Evolutionary conservation across 805 yeast species (phyloP).

Genomic region (Candida nitratophila): DNA sequence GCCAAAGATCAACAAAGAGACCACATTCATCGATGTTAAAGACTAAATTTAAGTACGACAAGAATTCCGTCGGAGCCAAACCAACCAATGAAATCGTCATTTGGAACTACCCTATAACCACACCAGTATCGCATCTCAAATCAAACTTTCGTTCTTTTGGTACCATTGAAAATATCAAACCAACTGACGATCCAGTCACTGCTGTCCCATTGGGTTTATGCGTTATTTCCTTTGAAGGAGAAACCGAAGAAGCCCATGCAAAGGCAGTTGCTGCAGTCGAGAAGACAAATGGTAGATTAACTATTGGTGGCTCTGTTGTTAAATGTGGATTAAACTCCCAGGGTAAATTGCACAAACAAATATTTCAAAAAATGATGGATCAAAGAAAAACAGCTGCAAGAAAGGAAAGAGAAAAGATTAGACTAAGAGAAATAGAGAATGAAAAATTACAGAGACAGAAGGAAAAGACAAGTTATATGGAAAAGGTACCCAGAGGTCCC

Average conservation of each 20-base stretch:
- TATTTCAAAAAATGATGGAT: constrained; percentile 21
- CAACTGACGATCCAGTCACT: constrained; percentile 61
- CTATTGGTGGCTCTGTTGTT: constrained; percentile 46
- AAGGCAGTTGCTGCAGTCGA: constrained; percentile 39
- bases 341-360: constrained; percentile 29
- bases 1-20: constrained; percentile 13
- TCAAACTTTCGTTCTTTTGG: constrained; percentile 62
- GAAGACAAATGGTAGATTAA: constrained; percentile 32
- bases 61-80: constrained; percentile 65
- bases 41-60: constrained; percentile 47
- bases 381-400: constrained; percentile 32
- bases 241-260: constrained; percentile 38
- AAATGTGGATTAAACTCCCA: constrained; percentile 45
- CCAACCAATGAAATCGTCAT: constrained; percentile 67
- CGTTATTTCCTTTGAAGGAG: constrained; percentile 54
- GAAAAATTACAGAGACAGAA: constrained; percentile 9
- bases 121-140: constrained; percentile 36
- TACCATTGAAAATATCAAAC: constrained; percentile 47
- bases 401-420: constrained; percentile 24
- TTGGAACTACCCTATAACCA: constrained; percentile 54
- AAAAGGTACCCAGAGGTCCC: constrained; percentile 5
- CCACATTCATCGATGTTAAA: constrained; percentile 6
- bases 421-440: constrained; percentile 15
- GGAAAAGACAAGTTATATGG: neutral
- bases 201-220: constrained; percentile 78